phyloP scores from a whole-genome alignment of 805 yeast genomes.

The Saccharomycopsis babjevae region DNA sequence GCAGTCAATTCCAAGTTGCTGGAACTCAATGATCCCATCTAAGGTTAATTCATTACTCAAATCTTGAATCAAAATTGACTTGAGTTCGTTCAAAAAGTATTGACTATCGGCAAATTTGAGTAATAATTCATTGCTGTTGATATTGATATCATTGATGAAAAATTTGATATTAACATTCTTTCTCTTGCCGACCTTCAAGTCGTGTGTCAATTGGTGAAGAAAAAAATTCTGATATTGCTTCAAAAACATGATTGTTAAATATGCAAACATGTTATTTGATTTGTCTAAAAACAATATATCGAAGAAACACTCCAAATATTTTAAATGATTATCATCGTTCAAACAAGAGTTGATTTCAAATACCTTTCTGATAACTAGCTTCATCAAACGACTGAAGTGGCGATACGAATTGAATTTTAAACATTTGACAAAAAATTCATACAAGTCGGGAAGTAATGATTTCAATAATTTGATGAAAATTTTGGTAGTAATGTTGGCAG shows the following conservation, averaged over 20 bases:
- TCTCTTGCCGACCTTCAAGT: background rate
- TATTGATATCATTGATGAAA: slow-evolving; percentile 8
- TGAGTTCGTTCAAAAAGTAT: slow-evolving; percentile 12
- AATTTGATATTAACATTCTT: slow-evolving; percentile 5
- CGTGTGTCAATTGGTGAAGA: background rate
- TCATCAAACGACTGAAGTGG: slow-evolving; percentile 5
- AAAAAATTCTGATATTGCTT: slow-evolving; percentile 13
- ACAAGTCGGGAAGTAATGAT: slow-evolving; percentile 8
- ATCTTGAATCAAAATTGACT: slow-evolving; percentile 7
- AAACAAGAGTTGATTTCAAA: slow-evolving; percentile 3
- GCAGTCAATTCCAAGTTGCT: slow-evolving; percentile 11
- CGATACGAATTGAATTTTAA: slow-evolving; percentile 4
- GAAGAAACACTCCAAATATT: slow-evolving; percentile 10
- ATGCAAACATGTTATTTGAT: slow-evolving; percentile 11
- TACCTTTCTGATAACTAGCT: slow-evolving; percentile 1
- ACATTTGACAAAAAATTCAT: background rate
- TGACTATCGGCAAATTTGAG: slow-evolving; percentile 6
- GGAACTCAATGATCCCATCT: slow-evolving; percentile 16
- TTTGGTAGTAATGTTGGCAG: slow-evolving; percentile 6
- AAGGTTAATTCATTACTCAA: slow-evolving; percentile 4
- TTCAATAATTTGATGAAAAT: slow-evolving; percentile 11
- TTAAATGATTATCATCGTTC: slow-evolving; percentile 3
- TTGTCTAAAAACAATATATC: slow-evolving; percentile 16
- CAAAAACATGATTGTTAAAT: slow-evolving; percentile 12
- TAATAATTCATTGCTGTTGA: slow-evolving; percentile 14